Conservation (phyloP, 805 yeast species). For the Barnettozyma sp. region DNA sequence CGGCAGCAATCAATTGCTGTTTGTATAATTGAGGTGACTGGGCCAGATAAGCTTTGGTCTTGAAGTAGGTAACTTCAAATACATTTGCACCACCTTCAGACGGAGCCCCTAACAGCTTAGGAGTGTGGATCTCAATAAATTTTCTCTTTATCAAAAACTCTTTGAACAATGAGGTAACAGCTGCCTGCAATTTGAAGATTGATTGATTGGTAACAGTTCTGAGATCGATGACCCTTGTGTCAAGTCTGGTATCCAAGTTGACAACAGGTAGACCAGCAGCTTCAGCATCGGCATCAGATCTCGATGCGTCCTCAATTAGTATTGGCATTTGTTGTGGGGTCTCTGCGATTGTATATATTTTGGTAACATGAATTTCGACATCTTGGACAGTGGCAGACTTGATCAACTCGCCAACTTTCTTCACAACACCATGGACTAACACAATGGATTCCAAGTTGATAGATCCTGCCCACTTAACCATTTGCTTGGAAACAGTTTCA, state of each 20-base stretch:
- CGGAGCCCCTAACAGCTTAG: conserved; percentile 90
- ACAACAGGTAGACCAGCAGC: conserved; percentile 88
- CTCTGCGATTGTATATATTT: conserved; percentile 71
- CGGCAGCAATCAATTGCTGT: conserved; percentile 97
- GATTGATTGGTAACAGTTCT: conserved; percentile 98
- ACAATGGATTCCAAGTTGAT: conserved; percentile 88
- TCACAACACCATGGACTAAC: conserved; percentile 77
- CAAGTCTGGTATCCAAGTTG: conserved; percentile 93
- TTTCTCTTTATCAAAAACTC: conserved; percentile 66
- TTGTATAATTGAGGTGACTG: conserved; percentile 98
- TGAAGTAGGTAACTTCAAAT: conserved; percentile 89
- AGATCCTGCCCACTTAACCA: conserved; percentile 93
- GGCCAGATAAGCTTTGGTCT: conserved; percentile 87
- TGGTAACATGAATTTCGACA: conserved; percentile 72
- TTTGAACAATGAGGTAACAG: conserved; percentile 80
- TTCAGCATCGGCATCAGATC: conserved; percentile 92
- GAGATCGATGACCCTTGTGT: conserved; percentile 90
- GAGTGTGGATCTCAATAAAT: conserved; percentile 92
- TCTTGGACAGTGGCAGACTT: conserved; percentile 90
- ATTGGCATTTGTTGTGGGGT: conserved; percentile 92
- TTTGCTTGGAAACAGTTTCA: conserved; percentile 77
- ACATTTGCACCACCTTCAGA: conserved; percentile 98
- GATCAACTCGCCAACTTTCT: conserved; percentile 78
- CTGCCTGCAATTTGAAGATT: conserved; percentile 88
- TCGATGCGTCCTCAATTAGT: conserved; percentile 91